Base-by-base conservation (phyloP, 2,329 filamentous ascomycete species). In the Epichloe bromicola region DNA sequence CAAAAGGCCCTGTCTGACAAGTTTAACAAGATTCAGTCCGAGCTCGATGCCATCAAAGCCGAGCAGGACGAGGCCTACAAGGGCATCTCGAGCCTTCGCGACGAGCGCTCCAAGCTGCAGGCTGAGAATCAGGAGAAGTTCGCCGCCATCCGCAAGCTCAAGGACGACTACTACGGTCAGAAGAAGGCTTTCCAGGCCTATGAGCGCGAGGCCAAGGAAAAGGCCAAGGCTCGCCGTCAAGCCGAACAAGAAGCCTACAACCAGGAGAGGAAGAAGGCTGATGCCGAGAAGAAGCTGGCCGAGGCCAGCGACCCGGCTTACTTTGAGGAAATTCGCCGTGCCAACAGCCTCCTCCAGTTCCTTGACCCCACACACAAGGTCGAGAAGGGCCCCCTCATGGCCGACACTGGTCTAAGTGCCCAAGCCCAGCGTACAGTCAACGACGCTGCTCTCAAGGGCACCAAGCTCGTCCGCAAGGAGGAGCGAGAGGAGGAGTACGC, bases 61-160 rank as follows among this genome's bases (percentile, higher is more conserved):
- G 87, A 95, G 73, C 88, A 95, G 70, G 89, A 97, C 63, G 82
- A 85, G 58, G 88, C 84, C 37, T 95, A 85, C 79, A 94, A 95
- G 79, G 86, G 82, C 73, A 74, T 96, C 54, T 90, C 88, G 60
- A 69, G 77, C 51, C 82, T 97, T 56, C 83, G 87, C 51, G 91
- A 95, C 61, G 86, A 96, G 73, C 83, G 87, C 56, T 84, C 82
- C 65, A 88, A 84, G 73, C 79, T 93, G 49, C 85, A 94, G 62
- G 80, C 79, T 53, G 84, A 93, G 65, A 88, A 95, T 71, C 85
- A 95, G 68, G 83, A 86, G 65, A 95, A 91, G 69, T 96, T 82
- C 69, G 69, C 76, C 53, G 85, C 82, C 51, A 82, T 96, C 63
- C 88, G 85, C 67, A 85, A 88, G 67, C 71, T 95, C 70, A 94